Percentiles rank a stretch among this genome's conserved stretches.
Conservation (phyloP, 768 basidiomycete genomes). For the Lactarius psammicola region DNA sequence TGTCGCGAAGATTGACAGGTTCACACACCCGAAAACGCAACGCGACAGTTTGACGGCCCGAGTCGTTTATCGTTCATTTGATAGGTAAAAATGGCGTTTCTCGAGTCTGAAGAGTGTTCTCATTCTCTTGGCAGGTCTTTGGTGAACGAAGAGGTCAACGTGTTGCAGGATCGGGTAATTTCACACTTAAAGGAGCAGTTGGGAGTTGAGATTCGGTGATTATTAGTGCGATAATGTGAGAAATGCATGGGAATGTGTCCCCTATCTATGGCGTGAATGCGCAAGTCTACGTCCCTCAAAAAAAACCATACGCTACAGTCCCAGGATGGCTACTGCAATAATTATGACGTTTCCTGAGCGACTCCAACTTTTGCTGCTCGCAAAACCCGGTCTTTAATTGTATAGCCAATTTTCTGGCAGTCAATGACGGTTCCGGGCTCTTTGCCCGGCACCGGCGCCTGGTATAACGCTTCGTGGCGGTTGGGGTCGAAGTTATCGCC, state of each 20-base stretch:
- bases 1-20: conserved; percentile 77
- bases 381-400: conserved; percentile 89
- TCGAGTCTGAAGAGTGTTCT: background rate
- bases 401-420: conserved; percentile 88
- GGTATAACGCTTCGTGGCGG: conserved; percentile 91
- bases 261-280: conserved; percentile 33
- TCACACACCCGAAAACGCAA: conserved; percentile 84
- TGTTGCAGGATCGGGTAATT: conserved; percentile 64
- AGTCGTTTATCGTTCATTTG: conserved; percentile 96
- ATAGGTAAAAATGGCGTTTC: conserved; percentile 53
- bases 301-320: conserved; percentile 14
- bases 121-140: conserved; percentile 56
- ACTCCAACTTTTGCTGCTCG: conserved; percentile 97
- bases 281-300: conserved; percentile 17
- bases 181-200: conserved; percentile 57
- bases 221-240: conserved; percentile 39
- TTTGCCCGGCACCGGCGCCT: conserved; percentile 86
- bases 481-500: conserved; percentile 97
- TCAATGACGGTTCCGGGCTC: conserved; percentile 88
- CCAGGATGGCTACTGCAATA: conserved; percentile 7
- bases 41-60: conserved; percentile 83
- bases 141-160: conserved; percentile 86
- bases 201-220: conserved; percentile 86
- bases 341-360: conserved; percentile 61
- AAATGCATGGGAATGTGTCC: conserved; percentile 31